A percentile compares a stretch with the other conserved stretches of the same genome.
Conservation (phyloP, 768 basidiomycete species). For the Russula lepida region DNA sequence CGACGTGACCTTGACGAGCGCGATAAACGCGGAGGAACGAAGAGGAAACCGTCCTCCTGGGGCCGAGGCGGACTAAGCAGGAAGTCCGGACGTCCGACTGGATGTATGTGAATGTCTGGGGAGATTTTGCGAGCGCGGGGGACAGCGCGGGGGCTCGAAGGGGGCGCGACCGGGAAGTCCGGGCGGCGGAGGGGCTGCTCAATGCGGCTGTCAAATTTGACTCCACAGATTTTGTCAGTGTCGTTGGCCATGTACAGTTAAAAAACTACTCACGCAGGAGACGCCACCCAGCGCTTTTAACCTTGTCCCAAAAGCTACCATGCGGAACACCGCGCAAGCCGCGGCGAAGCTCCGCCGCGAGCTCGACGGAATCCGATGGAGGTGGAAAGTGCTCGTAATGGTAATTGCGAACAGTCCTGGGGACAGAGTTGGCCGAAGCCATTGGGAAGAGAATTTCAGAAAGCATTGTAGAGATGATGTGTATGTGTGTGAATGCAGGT, state of each 20-base stretch:
- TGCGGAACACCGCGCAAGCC: neutral
- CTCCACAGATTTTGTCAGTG: neutral
- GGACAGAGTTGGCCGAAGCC: neutral
- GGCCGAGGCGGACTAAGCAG: neutral
- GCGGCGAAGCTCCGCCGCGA: neutral
- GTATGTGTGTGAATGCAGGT: neutral
- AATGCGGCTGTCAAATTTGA: neutral
- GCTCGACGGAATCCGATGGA: neutral
- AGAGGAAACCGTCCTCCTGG: conserved; percentile 9
- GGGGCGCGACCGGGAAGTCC: conserved; percentile 10
- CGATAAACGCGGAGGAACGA: neutral
- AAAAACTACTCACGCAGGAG: neutral
- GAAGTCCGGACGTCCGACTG: neutral
- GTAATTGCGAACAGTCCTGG: neutral
- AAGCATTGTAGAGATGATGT: neutral
- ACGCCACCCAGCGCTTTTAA: conserved; percentile 8
- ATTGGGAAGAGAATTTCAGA: neutral
- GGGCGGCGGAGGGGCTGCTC: neutral
- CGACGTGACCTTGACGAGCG: neutral
- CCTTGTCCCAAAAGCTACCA: neutral
- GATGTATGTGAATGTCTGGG: conserved; percentile 3
- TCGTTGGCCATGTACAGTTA: neutral
- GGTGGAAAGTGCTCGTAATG: neutral
- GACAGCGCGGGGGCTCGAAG: neutral
- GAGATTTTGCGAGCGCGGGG: neutral